Base-by-base conservation (phyloP, 1,284 basidiomycete species). In the Austroboletus rostrupii region DNA sequence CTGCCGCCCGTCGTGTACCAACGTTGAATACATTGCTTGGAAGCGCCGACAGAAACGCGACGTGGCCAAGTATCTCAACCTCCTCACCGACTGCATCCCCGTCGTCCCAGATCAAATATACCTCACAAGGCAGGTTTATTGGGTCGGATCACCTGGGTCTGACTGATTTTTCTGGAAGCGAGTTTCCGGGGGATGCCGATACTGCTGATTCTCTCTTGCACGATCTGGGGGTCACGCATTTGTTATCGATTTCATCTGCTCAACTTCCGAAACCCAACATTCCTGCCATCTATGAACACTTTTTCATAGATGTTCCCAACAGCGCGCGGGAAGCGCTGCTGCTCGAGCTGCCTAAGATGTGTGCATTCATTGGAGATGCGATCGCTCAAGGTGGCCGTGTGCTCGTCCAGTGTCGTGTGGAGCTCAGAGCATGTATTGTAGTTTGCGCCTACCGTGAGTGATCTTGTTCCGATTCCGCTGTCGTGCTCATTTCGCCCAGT, bases 361-460 rank as follows among this genome's bases (percentile, higher is more conserved):
- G 74, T 52, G 61, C 59, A 33, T 79, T 75, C 52, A 72, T 81
- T 23, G 57, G 63, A 16, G 60, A 72, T 17, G 74, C 75, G 0
- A 56, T 76, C 10, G 59, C 62, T 9, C 57, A 50, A 21, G 71
- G 69, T 4, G 75, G 74, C 5, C 65, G 63, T 33, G 79, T 88
- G 36, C 78, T 91, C 36, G 79, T 91, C n/a, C 80, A 89, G 66
- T 88, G 79, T 31, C 64, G 66, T 10, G 66, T 70, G 14, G 81
- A 83, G 54, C 68, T 71, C 14, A 72, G 73, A 46, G 78, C 78
- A 11, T 78, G 77, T 52, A 80, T 80, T 11, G 76, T 80, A 26
- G 81, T 80, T 46, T 81, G 81, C 51, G 85, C 85, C 21, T 86
- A 83, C 63, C 60, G 82, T 84, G 58, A 66, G 80, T 72, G 20